Evolutionary conservation across 768 basidiomycete species (phyloP), one percentile per base, ranked within the genome.

Genomic region (Amylocystis lapponica): DNA sequence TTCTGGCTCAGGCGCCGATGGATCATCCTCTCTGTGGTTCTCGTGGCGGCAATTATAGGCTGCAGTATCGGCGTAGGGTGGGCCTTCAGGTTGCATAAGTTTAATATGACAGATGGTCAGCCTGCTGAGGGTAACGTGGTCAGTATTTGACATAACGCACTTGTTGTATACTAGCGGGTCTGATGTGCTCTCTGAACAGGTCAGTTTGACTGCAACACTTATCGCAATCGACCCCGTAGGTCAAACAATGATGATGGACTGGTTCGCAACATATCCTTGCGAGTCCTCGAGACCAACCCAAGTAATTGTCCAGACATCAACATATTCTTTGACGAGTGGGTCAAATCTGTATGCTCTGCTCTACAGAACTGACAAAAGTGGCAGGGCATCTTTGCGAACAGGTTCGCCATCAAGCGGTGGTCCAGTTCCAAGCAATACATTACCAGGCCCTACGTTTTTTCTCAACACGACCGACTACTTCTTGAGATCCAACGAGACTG

Each of bases 291-390:
- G 14, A 46, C 42, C 33, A 36, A 37, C 6, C 25, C 35, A 3
- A 42, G 39, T 17, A 37, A 39, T 2, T 51, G 50, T 21, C 46
- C 47, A 11, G 50, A 51, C 23, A 47, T 46, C 20, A 39, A 48
- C 22, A 39, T 51, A 5, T 51, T 35, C 31, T 51, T 51, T 13
- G 50, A 51, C 21, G 32, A 44, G 50, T 51, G 23, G 9, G 50
- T 45, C 27, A 13, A 27, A 7, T 0, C 7, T 17, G 7, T 2
- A 14, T 8, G 9, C n/a, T n/a, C 11, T n/a, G 13, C n/a, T 14
- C 23, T 16, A 13, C 2, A 20, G 23, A 3, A 7, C 12, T 27
- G 1, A 23, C 2, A 3, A 29, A 8, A 29, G 9, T n/a, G 8
- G n/a, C 37, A 51, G 50, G 30, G 47, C 47, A 20, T 37, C 44